Base-by-base conservation (phyloP, 352 stramenopile genomes). In the Phytopythium mirpurense region DNA sequence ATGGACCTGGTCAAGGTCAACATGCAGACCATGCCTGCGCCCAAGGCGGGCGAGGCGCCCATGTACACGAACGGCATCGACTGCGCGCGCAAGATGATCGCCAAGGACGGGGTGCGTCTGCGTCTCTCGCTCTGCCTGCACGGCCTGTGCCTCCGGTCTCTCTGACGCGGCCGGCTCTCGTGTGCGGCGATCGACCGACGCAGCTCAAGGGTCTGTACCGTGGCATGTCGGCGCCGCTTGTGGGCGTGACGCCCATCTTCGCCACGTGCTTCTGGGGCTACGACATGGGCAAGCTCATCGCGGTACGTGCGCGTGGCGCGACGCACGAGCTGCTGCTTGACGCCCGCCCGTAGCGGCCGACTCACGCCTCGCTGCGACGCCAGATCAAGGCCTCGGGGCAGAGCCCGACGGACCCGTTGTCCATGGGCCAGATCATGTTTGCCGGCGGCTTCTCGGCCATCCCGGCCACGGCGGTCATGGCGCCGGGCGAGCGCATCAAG, bases 261-360 rank as follows among this genome's bases (percentile, higher is more conserved):
- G 96, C 96, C 7, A 83, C 97, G 6, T 97, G 84, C 69, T 99
- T 99, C 75, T 98, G 96, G 96, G 96, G 95, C 38, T 98, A 98
- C 68, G 96, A 98, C 69, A 90, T 98, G 71, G 96, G 96, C 64
- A 93, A 98, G 56, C 68, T 93, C 48, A 79, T 98, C 59, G 82
- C 81, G 60, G 91, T 98, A 61, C 48, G 73, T 63, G 48, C 19
- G 18, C 8, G 14, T 36, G 2, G 6, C 21, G 12, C 29, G 12
- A 14, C 46, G 12, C 9, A 34, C 48, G 3, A 29, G 7, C 23
- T 29, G 18, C 42, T n/a, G n/a, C n/a, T n/a, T n/a, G n/a, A n/a
- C n/a, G n/a, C n/a, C n/a, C n/a, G n/a, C n/a, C n/a, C n/a, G n/a
- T n/a, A n/a, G n/a, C n/a, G n/a, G n/a, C n/a, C n/a, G n/a, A n/a